These are phyloP conservation scores for Hamigera avellanea DNA, from an alignment of 495 filamentous ascomycete species.

Conservation along the genomic window DNA sequence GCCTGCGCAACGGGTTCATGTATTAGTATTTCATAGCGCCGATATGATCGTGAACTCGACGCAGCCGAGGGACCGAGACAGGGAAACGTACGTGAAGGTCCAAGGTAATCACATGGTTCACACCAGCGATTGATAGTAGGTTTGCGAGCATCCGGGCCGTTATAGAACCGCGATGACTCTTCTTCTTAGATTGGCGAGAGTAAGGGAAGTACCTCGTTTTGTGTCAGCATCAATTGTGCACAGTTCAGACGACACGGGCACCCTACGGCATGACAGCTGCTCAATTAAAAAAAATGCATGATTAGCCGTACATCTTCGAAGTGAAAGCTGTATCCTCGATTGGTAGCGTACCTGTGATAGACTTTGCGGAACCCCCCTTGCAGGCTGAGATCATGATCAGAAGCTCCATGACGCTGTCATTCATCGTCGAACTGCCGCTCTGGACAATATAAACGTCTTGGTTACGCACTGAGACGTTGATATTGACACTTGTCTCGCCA, in stretches of 20 bases:
- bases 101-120: conserved; percentile 95
- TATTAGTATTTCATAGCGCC: no score
- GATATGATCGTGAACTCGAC: no score
- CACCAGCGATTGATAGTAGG: conserved; percentile 80
- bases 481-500: conserved; percentile 93
- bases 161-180: conserved; percentile 91
- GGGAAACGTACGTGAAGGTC: conserved; percentile 69
- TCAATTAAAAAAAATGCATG: conserved; percentile 5
- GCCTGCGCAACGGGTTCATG: no score
- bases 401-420: conserved; percentile 97
- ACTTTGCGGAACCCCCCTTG: conserved; percentile 94
- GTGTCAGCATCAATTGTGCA: conserved; percentile 32
- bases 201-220: conserved; percentile 79
- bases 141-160: conserved; percentile 96
- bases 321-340: no score
- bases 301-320: conserved; percentile 13
- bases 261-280: conserved; percentile 79
- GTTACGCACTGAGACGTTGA: conserved; percentile 86
- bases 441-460: conserved; percentile 99
- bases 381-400: conserved; percentile 98
- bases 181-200: conserved; percentile 98
- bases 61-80: no score
- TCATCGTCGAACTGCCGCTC: conserved; percentile 92
- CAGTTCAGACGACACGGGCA: conserved; percentile 23
- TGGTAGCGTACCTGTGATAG: conserved; percentile 71